A percentile compares a stretch with the other conserved stretches of the same genome.
phyloP scores from a whole-genome alignment of 257 asterid genomes.

The Solanum chiquidenum region DNA sequence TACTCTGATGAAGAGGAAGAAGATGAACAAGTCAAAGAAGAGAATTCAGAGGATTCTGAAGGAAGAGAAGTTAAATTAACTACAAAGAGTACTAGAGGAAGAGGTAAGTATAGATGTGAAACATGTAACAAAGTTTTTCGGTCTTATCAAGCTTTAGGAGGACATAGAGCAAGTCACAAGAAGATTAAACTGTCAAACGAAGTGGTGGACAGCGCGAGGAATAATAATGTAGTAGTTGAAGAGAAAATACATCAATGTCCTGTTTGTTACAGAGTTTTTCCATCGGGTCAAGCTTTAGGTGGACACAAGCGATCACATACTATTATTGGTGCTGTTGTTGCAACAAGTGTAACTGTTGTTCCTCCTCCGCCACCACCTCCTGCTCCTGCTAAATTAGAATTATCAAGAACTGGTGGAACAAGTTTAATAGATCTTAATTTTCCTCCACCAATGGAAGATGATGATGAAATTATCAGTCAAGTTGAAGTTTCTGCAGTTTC shows the following conservation, averaged over 20 bases:
- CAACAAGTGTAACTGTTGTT: background rate
- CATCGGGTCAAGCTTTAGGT: conserved; percentile 91
- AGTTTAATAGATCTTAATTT: conserved; percentile 70
- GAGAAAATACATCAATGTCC: conserved; percentile 70
- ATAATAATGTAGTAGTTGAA: conserved; percentile 1
- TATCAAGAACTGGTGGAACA: conserved; percentile 20
- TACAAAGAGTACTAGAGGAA: conserved; percentile 7
- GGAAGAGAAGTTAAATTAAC: conserved; percentile 2
- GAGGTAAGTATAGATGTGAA: conserved; percentile 67
- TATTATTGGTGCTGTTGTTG: conserved; percentile 12
- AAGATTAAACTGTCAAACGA: conserved; percentile 12
- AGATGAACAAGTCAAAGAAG: background rate
- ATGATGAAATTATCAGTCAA: conserved; percentile 47
- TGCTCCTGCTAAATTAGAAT: background rate
- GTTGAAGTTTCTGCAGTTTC: conserved; percentile 50
- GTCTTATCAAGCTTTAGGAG: conserved; percentile 92
- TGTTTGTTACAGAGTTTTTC: conserved; percentile 54
- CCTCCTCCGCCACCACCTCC: background rate
- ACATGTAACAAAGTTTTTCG: conserved; percentile 55
- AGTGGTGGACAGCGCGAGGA: background rate
- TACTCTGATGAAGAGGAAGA: background rate
- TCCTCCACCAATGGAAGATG: conserved; percentile 61
- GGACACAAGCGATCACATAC: conserved; percentile 88
- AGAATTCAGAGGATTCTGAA: background rate
- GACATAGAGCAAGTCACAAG: conserved; percentile 92